Evolutionary conservation across 2,329 filamentous ascomycete genomes (phyloP), one percentile per base, ranked within the genome.

Genomic region (Colletotrichum ledebouriae): DNA sequence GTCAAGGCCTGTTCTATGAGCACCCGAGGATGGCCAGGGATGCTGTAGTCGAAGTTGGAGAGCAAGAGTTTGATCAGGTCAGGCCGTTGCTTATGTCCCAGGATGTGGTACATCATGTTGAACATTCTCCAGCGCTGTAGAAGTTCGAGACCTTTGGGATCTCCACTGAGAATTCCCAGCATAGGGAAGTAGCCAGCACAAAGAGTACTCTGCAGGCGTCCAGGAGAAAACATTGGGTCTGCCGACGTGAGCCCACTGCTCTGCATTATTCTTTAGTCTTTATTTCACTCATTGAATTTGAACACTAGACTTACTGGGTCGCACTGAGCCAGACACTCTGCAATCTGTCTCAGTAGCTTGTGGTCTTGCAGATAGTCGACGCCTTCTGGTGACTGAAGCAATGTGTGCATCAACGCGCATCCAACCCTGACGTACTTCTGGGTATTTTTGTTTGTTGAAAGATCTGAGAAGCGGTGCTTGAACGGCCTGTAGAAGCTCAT

Each of bases 71-170:
- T 94, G 76, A 98, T 94, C 67, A 99, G 84, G 77, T 99, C 96
- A 52, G 95, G 94, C 2, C 96, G 91, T 78, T 96, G 92, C 73
- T 92, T 94, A 50, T 97, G 85, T 75, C 98, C 95, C 66, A 98
- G 88, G 70, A 99, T 97, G 79, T 98, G 96, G 77, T 99, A 99
- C 85, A 98, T 97, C 94, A 99, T 99, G 79, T 98, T 98, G 81
- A 98, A 94, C 86, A 99, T 97, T 73, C 94, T 93, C 95, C 96
- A 98, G 73, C 94, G 86, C 77, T 98, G 95, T 76, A 99, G 88
- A 81, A 99, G 95, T 70, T 92, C 89, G 25, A 98, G 85, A 0
- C 96, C 96, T 73, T 91, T 93, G 0, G 87, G 82, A 74, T 97
- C 94, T 60, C 91, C 91, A 73, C 92, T 98, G 66, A 99, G 81